Evolutionary conservation across 441 rosid genomes (phyloP), one percentile per base, ranked within the genome.

Genomic region (Erodium moschatum): DNA sequence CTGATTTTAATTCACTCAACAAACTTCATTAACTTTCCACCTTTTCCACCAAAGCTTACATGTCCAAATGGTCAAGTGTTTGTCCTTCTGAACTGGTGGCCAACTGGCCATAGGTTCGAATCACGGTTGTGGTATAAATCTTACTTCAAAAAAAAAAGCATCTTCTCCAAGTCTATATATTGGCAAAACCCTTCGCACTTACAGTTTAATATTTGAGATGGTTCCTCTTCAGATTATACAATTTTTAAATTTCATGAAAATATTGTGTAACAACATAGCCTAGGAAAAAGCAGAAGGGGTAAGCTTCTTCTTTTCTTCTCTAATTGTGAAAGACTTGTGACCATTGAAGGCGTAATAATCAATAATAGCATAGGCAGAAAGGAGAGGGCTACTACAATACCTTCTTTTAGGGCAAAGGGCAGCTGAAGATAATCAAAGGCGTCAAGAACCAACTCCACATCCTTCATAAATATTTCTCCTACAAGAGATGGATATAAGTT

Each of bases 371-470:
- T 2, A 4, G 15, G 1, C 24, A 38, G 20, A 60, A 40, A 0
- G 65, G 5, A 62, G 16, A 63, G 8, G 11, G 15, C 48, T 33
- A 18, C 15, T 19, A 58, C 2, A 18, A 56, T 76, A 85, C 96
- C 97, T 75, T 86, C 87, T 77, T 86, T 87, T 33, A 92, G 83
- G 66, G 94, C 85, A 33, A 90, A 83, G 6, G 98, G 97, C 44
- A 90, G 74, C 80, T 84, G 96, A 66, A 92, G 85, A 80, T 87
- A 89, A 75, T 92, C 98, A 60, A 92, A 92, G 66, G 98, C 96
- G 72, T 90, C 96, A n/a, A 87, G 91, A 79, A 84, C 86, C 33
- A 92, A 86, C 18, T 92, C 90, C 56, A 89, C 89, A 75, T 87
- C 87, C 82, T 90, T 89, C 82, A 92, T 66, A 62, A 87, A 68